Evolutionary conservation across 1,139 yeast genomes (phyloP).

Genomic region (Zhuliangozyma blackwelliae): DNA sequence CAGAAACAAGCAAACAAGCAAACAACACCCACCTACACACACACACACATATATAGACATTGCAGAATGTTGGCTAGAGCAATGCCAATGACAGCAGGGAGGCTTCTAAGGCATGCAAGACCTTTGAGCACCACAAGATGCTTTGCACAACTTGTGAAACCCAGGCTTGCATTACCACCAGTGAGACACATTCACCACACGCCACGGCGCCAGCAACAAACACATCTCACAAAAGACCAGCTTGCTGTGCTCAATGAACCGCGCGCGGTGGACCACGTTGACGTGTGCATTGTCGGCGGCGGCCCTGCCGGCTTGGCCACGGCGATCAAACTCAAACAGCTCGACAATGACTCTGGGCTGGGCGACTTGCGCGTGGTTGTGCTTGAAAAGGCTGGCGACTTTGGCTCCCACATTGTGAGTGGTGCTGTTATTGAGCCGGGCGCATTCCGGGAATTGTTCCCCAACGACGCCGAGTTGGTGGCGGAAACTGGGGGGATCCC

Average conservation of each 20-base stretch:
- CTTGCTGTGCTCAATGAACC: slow-evolving; percentile 49
- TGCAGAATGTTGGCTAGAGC: too few relatives aligned
- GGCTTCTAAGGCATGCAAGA: too few relatives aligned
- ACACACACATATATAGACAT: too few relatives aligned
- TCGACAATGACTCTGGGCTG: slow-evolving; percentile 64
- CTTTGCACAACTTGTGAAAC: too few relatives aligned
- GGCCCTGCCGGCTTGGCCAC: slow-evolving; percentile 98
- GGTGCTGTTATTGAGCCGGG: slow-evolving; percentile 94
- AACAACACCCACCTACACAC: too few relatives aligned
- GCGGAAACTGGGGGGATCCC: slow-evolving; percentile 60
- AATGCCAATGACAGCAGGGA: too few relatives aligned
- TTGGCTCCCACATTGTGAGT: slow-evolving; percentile 86
- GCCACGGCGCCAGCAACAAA: not conserved
- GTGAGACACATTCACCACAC: not conserved
- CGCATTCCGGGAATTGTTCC: slow-evolving; percentile 80
- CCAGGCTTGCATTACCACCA: too few relatives aligned
- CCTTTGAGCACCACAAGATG: too few relatives aligned
- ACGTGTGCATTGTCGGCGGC: slow-evolving; percentile 94
- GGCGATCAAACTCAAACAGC: slow-evolving; percentile 81
- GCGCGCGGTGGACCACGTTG: slow-evolving; percentile 80
- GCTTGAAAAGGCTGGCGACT: slow-evolving; percentile 86
- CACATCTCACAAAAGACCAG: slow-evolving; percentile 33
- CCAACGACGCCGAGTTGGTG: slow-evolving; percentile 54
- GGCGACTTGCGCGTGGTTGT: slow-evolving; percentile 81
- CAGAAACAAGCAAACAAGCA: too few relatives aligned